Evolutionary conservation across 2,329 filamentous ascomycete species (phyloP).

Genomic region (Fusarium pseudonygamai): DNA sequence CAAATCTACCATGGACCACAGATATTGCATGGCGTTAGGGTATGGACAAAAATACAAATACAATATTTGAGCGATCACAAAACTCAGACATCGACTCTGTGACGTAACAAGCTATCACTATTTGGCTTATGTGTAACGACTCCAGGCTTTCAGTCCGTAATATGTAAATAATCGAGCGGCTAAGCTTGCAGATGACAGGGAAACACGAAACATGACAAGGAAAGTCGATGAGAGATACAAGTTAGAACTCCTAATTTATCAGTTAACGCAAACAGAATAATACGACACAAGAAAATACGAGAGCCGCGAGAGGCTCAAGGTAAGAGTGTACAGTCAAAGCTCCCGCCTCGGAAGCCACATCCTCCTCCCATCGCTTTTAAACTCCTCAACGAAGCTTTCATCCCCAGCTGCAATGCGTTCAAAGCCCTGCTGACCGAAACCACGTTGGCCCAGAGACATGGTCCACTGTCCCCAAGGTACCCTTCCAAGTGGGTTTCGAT

Average conservation of each 20-base stretch:
- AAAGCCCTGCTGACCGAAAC: background rate
- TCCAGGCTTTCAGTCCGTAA: background rate
- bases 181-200: background rate
- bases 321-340: slow-evolving; percentile 42
- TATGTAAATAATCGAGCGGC: background rate
- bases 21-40: slow-evolving; percentile 27
- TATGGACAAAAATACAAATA: slow-evolving; percentile 9
- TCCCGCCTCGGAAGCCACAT: slow-evolving; percentile 21
- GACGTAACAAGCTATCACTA: background rate
- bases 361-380: slow-evolving; percentile 25
- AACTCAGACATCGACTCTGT: no score
- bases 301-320: slow-evolving; percentile 30
- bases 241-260: slow-evolving; percentile 34
- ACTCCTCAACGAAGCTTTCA: slow-evolving; percentile 8
- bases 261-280: slow-evolving; percentile 33
- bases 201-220: background rate
- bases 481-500: background rate
- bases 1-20: slow-evolving; percentile 2
- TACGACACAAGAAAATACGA: slow-evolving; percentile 37
- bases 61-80: background rate
- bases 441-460: background rate
- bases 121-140: background rate
- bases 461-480: background rate
- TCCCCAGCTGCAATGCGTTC: background rate
- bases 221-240: slow-evolving; percentile 13